Base-by-base conservation (phyloP, 495 filamentous ascomycete species). In the Chlorociboria aeruginascens region DNA sequence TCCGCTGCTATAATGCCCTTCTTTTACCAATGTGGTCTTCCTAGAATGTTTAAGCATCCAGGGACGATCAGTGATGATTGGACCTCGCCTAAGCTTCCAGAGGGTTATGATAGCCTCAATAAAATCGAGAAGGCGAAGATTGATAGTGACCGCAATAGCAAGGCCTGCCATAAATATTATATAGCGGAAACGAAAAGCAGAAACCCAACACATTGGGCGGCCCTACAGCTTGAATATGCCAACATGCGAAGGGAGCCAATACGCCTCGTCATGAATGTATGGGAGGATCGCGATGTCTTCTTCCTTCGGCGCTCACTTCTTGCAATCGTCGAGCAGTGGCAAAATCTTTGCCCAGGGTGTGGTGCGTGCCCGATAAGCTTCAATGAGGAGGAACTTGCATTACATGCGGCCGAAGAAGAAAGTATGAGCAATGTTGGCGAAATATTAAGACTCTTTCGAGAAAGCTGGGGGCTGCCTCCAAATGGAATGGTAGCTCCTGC, bases 291-390 rank as follows among this genome's bases (percentile, higher is more conserved):
- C 14, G 57, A 65, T 54, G 43, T 66, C 0, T 66, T 69, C 38
- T 66, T 60, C 13, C 56, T 67, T 17, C 62, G 64, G 46, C 64
- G 13, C 55, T 67, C 8, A 56, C n/a, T n/a, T n/a, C n/a, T n/a
- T 66, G 11, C 20, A 9, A 39, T 67, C 1, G 45, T 34, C 0
- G 45, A 36, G 0, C 25, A 58, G n/a, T 67, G 64, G 66, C 16
- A 57, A 9, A 50, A 63, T 8, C 30, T 64, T 42, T 52, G 59
- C 33, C 29, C 56, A 11, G 38, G 13, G 3, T 8, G 28, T 13
- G 30, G 43, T 1, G 52, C 57, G 14, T 69, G 63, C 50, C 66
- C 61, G 8, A 61, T 25, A 4, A 25, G 20, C 20, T 25, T 25
- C 20, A 25, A 25, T 25, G 4, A 25, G 20, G 2, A 25, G 20